Evolutionary conservation across 805 yeast species (phyloP).

Genomic region (Candida germanica): DNA sequence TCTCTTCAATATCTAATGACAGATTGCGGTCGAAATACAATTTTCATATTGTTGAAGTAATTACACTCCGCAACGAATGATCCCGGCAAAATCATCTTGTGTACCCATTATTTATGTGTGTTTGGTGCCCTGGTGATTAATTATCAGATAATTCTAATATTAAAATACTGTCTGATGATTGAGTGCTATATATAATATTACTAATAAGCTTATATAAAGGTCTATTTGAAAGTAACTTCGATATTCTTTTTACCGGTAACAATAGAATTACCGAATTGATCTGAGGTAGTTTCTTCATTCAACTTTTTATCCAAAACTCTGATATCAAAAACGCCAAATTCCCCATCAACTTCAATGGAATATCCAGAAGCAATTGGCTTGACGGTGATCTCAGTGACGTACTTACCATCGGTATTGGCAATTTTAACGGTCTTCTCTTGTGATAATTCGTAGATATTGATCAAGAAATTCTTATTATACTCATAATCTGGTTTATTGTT

Average conservation of each 20-base stretch:
- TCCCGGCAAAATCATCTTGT: too few relatives aligned
- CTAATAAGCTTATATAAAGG: too few relatives aligned
- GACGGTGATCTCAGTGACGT: slow-evolving; percentile 3
- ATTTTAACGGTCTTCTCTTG: slow-evolving; percentile 13
- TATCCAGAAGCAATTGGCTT: slow-evolving; percentile 7
- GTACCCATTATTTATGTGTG: too few relatives aligned
- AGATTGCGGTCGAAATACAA: too few relatives aligned
- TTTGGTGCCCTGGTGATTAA: too few relatives aligned
- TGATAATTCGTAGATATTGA: slow-evolving; percentile 20
- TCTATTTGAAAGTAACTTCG: background rate
- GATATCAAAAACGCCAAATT: slow-evolving; percentile 7
- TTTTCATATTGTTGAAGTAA: too few relatives aligned
- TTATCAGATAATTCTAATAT: too few relatives aligned
- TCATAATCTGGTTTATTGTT: slow-evolving; percentile 18
- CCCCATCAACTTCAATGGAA: slow-evolving; percentile 12
- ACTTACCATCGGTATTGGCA: slow-evolving; percentile 21
- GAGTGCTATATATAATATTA: too few relatives aligned
- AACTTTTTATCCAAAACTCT: slow-evolving; percentile 8
- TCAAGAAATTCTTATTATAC: slow-evolving; percentile 21
- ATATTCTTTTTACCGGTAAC: background rate
- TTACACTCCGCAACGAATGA: too few relatives aligned
- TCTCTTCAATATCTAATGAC: too few relatives aligned
- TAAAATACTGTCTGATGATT: too few relatives aligned
- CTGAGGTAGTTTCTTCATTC: background rate
- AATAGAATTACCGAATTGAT: background rate